Evolutionary conservation across 371 early-diverging fungal genomes (phyloP).

Genomic region (Nematocida ironsii): DNA sequence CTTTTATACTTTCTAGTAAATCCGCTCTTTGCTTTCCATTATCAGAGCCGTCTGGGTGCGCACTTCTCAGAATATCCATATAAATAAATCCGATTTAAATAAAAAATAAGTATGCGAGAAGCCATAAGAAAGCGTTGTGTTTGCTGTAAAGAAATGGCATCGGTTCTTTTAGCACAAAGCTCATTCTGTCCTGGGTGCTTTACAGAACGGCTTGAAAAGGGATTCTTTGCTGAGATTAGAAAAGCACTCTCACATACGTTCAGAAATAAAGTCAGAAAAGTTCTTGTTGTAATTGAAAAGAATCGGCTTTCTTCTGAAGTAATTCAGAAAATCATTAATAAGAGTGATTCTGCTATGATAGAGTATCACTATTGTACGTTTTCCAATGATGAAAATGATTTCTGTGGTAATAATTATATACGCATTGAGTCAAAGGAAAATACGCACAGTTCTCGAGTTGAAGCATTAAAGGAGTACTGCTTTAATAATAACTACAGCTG

Average conservation of each 20-base stretch:
- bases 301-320: constrained; percentile 18
- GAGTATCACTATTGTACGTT: constrained; percentile 26
- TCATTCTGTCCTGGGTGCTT: constrained; percentile 44
- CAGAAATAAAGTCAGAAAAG: constrained; percentile 14
- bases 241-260: constrained; percentile 28
- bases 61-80: background rate
- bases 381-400: background rate
- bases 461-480: constrained; percentile 8
- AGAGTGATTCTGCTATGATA: constrained; percentile 12
- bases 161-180: constrained; percentile 20
- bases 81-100: constrained; percentile 23
- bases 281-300: constrained; percentile 36
- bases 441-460: constrained; percentile 2
- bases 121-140: background rate
- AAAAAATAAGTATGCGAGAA: constrained; percentile 25
- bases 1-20: constrained; percentile 23
- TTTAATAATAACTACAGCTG: constrained; percentile 1
- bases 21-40: background rate
- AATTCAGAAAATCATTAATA: background rate
- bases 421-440: background rate
- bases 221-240: constrained; percentile 28
- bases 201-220: constrained; percentile 1
- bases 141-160: constrained; percentile 24
- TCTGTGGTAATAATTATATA: background rate
- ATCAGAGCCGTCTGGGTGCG: background rate